A percentile compares a stretch with the other conserved stretches of the same genome.
These are phyloP conservation scores for Dalbergia cultrata DNA, from an alignment of 306 rosid genomes.

Conservation along the genomic window DNA sequence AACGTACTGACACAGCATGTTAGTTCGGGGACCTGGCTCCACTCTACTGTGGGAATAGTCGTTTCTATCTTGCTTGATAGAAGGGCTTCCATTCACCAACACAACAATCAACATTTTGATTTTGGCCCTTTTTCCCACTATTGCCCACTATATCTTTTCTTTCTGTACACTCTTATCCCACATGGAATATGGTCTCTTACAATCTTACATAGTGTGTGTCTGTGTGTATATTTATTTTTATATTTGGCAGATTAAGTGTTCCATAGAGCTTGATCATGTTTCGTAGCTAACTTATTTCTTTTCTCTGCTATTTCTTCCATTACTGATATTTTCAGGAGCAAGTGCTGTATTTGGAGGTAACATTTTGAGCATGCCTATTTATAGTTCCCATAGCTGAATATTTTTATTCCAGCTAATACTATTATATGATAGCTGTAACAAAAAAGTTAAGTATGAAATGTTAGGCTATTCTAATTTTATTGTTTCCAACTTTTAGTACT, in stretches of 20 bases:
- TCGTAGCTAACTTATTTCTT: conserved; percentile 35
- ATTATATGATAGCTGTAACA: conserved; percentile 8
- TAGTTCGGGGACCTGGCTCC: no score
- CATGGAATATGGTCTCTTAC: no score
- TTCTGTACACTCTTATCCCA: no score
- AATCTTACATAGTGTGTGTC: no score
- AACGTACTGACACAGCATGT: no score
- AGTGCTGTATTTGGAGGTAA: conserved; percentile 95
- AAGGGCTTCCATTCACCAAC: no score
- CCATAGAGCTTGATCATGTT: conserved; percentile 28
- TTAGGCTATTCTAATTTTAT: background rate
- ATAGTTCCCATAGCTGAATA: background rate
- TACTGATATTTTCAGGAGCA: conserved; percentile 78
- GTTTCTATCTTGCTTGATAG: no score
- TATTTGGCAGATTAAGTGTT: background rate
- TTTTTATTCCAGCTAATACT: conserved; percentile 11
- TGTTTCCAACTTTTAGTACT: background rate
- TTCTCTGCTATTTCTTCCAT: conserved; percentile 55
- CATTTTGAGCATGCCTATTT: background rate
- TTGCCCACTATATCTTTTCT: no score
- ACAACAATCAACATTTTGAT: no score
- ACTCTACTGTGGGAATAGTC: no score
- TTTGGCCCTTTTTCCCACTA: no score
- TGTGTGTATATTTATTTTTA: background rate
- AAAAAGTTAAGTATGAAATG: conserved; percentile 1